Evolutionary conservation across 768 basidiomycete species (phyloP).

Genomic region (Hirschioporus abietinus): DNA sequence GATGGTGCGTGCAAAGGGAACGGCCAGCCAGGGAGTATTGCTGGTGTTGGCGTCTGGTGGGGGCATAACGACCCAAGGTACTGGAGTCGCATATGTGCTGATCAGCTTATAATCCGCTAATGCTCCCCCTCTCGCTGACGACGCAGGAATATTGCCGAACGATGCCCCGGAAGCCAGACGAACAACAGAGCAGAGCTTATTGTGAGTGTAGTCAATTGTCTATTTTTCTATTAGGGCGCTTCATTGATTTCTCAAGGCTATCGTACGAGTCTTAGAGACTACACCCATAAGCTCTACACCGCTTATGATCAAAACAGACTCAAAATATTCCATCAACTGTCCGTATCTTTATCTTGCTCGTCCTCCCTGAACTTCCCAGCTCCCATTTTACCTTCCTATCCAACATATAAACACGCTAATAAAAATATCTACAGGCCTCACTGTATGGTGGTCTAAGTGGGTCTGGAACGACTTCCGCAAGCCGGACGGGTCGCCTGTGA

Average conservation of each 20-base stretch:
- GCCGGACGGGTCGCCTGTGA: slow-evolving; percentile 49
- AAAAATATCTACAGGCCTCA: slow-evolving; percentile 45
- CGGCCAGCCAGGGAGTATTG: slow-evolving; percentile 58
- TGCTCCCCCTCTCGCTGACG: too few species aligned
- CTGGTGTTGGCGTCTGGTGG: slow-evolving; percentile 92
- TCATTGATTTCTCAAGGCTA: slow-evolving; percentile 49
- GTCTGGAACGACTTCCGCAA: slow-evolving; percentile 43
- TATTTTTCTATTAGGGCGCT: background rate
- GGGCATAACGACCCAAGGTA: slow-evolving; percentile 60
- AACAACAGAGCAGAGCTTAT: slow-evolving; percentile 89
- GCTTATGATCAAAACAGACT: slow-evolving; percentile 81
- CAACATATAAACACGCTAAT: background rate
- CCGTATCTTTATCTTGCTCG: slow-evolving; percentile 11
- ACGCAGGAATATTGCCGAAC: slow-evolving; percentile 76
- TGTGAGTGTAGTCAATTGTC: slow-evolving; percentile 35
- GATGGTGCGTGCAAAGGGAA: slow-evolving; percentile 89
- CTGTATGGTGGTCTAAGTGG: slow-evolving; percentile 70
- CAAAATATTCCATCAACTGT: slow-evolving; percentile 81
- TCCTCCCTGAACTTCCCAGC: slow-evolving; percentile 1
- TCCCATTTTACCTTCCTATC: slow-evolving; percentile 9
- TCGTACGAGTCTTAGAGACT: slow-evolving; percentile 74
- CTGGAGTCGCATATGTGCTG: slow-evolving; percentile 11
- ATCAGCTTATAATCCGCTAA: background rate
- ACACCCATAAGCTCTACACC: slow-evolving; percentile 49
- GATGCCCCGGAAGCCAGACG: slow-evolving; percentile 78